phyloP scores from a whole-genome alignment of 768 basidiomycete genomes.

The Phlebiopsis flavidoalba region DNA sequence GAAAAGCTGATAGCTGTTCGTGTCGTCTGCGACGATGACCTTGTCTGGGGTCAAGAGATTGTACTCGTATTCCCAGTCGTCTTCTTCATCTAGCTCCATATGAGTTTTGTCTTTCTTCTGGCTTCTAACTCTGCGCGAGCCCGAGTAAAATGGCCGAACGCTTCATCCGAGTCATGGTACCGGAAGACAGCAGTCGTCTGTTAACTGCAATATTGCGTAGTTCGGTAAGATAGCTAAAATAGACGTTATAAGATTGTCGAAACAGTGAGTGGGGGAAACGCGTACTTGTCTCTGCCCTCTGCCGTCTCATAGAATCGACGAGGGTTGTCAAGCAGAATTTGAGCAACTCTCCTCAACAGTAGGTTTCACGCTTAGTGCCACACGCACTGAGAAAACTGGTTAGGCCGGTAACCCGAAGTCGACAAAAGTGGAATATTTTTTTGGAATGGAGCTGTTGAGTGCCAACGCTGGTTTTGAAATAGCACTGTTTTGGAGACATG shows the following conservation, averaged over 20 bases:
- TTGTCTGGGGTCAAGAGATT: constrained; percentile 66
- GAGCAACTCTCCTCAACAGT: constrained; percentile 78
- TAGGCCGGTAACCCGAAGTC: constrained; percentile 82
- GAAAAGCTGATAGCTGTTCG: constrained; percentile 74
- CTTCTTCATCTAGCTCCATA: constrained; percentile 52
- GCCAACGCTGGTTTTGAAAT: constrained; percentile 48
- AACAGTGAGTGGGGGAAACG: background rate
- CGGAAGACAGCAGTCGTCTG: constrained; percentile 40
- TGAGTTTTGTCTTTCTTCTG: constrained; percentile 27
- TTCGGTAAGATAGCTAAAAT: constrained; percentile 70
- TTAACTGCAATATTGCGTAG: constrained; percentile 87
- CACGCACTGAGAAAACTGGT: constrained; percentile 81
- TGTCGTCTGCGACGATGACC: constrained; percentile 84
- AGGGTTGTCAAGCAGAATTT: constrained; percentile 65
- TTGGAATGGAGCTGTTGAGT: constrained; percentile 67
- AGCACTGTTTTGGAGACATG: constrained; percentile 64
- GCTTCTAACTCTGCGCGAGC: constrained; percentile 53
- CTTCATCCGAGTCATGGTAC: constrained; percentile 62
- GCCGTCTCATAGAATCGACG: constrained; percentile 65
- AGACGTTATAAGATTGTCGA: background rate
- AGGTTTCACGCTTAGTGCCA: constrained; percentile 84
- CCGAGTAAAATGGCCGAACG: constrained; percentile 68
- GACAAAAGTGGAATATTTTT: constrained; percentile 78
- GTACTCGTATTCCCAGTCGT: constrained; percentile 68
- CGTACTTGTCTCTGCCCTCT: constrained; percentile 65